A percentile compares a stretch with the other conserved stretches of the same genome.
phyloP scores from a whole-genome alignment of 345 rosid genomes.

The Pelargonium nanum region DNA sequence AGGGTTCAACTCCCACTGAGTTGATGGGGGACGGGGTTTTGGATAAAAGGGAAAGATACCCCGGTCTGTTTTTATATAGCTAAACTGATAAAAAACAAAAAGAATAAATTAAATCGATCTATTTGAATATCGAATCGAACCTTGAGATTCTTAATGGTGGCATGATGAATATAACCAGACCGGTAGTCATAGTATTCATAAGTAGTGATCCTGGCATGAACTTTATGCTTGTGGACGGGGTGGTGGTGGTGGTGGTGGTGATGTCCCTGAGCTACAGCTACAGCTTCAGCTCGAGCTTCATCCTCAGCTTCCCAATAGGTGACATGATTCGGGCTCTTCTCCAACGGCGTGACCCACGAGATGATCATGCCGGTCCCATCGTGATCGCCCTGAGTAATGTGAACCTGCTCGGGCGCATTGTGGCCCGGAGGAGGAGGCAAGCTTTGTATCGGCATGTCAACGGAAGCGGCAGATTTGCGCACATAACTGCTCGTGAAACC shows the following conservation, averaged over 20 bases:
- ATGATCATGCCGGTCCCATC: constrained; percentile 68
- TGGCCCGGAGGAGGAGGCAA: constrained; percentile 64
- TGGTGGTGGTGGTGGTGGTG: no score
- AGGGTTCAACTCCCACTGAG: no score
- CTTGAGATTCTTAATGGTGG: constrained; percentile 62
- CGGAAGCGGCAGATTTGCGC: constrained; percentile 69
- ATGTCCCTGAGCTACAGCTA: no score
- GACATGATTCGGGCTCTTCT: constrained; percentile 44
- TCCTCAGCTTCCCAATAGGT: constrained; percentile 35
- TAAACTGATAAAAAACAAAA: constrained; percentile 1
- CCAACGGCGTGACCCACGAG: constrained; percentile 77
- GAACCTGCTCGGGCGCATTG: constrained; percentile 91
- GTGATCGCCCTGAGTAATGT: constrained; percentile 83
- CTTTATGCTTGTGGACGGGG: constrained; percentile 19
- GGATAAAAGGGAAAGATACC: no score
- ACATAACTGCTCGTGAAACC: constrained; percentile 56
- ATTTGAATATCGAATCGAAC: constrained; percentile 15
- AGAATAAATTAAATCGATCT: constrained; percentile 6
- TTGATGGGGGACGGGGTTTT: no score
- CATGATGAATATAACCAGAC: constrained; percentile 76
- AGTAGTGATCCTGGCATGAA: constrained; percentile 43
- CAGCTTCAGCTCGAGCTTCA: constrained; percentile 33
- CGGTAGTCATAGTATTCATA: constrained; percentile 59
- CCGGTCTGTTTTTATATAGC: no score
- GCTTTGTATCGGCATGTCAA: constrained; percentile 61